phyloP scores from a whole-genome alignment of 257 asterid genomes.

The Gynochthodes officinalis region DNA sequence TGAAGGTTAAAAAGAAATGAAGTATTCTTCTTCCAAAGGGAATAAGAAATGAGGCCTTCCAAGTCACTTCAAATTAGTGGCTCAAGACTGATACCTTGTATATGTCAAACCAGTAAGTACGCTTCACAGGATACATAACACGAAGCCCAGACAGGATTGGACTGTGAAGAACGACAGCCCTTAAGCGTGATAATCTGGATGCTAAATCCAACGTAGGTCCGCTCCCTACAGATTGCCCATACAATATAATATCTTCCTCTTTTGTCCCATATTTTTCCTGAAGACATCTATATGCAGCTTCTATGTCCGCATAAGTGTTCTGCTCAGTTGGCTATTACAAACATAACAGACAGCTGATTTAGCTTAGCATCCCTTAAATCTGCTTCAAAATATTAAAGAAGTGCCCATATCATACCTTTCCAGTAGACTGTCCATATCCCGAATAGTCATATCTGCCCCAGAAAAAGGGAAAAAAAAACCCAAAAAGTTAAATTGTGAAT shows the following conservation, averaged over 20 bases:
- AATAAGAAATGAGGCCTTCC: background rate
- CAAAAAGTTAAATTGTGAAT: background rate
- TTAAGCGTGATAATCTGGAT: constrained; percentile 67
- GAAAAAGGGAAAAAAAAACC: background rate
- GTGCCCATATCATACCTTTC: constrained; percentile 61
- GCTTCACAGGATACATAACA: constrained; percentile 94
- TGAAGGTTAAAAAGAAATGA: background rate
- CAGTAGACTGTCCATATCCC: constrained; percentile 90
- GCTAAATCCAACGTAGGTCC: constrained; percentile 94
- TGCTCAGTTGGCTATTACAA: constrained; percentile 77
- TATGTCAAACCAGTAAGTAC: constrained; percentile 95
- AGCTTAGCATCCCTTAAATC: constrained; percentile 19
- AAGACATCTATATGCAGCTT: constrained; percentile 88
- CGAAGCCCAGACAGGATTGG: constrained; percentile 91
- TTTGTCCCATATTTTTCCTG: constrained; percentile 71
- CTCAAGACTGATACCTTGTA: constrained; percentile 54
- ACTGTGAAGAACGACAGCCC: constrained; percentile 98
- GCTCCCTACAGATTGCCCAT: constrained; percentile 98
- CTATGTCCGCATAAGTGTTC: constrained; percentile 89
- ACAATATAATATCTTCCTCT: constrained; percentile 81
- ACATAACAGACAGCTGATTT: constrained; percentile 17
- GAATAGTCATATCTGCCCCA: constrained; percentile 82
- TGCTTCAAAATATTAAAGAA: background rate
- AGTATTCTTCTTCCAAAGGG: background rate
- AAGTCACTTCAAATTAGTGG: background rate